Evolutionary conservation across 2,329 filamentous ascomycete species (phyloP).

Genomic region (Aspergillus caelatus): DNA sequence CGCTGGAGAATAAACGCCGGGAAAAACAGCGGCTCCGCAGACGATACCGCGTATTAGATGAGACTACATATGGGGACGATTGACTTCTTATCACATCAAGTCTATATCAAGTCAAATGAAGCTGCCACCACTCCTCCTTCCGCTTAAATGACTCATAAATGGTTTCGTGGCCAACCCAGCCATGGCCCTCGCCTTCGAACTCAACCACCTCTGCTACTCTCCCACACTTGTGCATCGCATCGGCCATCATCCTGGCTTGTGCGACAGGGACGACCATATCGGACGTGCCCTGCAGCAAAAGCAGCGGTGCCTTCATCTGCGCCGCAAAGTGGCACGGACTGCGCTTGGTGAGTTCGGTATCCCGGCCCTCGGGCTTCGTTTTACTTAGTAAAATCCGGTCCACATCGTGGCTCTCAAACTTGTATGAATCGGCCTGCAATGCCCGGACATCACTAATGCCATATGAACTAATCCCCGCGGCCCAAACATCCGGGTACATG

Average conservation of each 20-base stretch:
- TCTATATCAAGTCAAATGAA: neutral
- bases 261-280: constrained; percentile 63
- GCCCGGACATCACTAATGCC: constrained; percentile 56
- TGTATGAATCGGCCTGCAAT: constrained; percentile 55
- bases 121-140: constrained; percentile 11
- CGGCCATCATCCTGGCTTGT: constrained; percentile 58
- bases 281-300: constrained; percentile 59
- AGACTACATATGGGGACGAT: too few relatives aligned
- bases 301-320: constrained; percentile 53
- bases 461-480: constrained; percentile 54
- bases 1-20: too few relatives aligned
- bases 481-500: constrained; percentile 51
- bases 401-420: constrained; percentile 60
- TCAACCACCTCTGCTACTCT: constrained; percentile 53
- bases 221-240: constrained; percentile 45
- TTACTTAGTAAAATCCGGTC: constrained; percentile 47
- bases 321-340: constrained; percentile 55
- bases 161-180: constrained; percentile 33
- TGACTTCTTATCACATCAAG: too few relatives aligned
- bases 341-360: constrained; percentile 48
- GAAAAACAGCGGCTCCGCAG: too few relatives aligned
- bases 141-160: constrained; percentile 22
- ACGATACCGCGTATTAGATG: too few relatives aligned
- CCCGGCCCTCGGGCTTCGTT: constrained; percentile 43
- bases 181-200: constrained; percentile 56